Conservation (phyloP, 139 green algal species). For the Tetratostichococcus sp. region DNA sequence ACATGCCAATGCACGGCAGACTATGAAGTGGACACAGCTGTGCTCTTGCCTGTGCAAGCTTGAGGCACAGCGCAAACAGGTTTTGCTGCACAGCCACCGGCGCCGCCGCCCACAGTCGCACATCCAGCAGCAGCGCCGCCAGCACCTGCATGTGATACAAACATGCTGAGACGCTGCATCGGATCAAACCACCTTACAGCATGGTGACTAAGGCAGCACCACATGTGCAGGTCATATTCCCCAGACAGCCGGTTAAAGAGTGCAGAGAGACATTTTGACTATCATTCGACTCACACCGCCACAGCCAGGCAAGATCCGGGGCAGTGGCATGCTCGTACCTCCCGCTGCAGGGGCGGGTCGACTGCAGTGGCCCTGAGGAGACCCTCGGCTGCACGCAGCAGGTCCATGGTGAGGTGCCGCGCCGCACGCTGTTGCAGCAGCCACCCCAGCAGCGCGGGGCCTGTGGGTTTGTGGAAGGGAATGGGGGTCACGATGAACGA, state of each 20-base stretch:
- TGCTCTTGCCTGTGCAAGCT: slow-evolving; percentile 16
- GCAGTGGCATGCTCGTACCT: neutral
- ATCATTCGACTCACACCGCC: too few species aligned
- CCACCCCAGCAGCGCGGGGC: slow-evolving; percentile 17
- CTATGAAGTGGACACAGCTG: too few species aligned
- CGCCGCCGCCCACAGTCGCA: slow-evolving; percentile 33
- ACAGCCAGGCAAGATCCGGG: too few species aligned
- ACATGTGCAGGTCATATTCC: too few species aligned
- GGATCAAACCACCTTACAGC: too few species aligned
- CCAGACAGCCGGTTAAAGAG: too few species aligned
- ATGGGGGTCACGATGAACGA: neutral
- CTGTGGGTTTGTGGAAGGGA: slow-evolving; percentile 3
- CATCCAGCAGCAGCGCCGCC: slow-evolving; percentile 33
- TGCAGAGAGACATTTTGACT: too few species aligned
- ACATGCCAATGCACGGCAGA: too few species aligned
- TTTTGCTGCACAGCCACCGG: slow-evolving; percentile 19
- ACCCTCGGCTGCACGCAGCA: slow-evolving; percentile 22
- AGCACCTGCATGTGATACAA: neutral
- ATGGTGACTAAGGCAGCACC: too few species aligned
- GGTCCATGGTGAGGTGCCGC: slow-evolving; percentile 10
- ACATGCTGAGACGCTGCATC: neutral
- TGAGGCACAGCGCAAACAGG: slow-evolving; percentile 12
- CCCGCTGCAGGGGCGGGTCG: neutral
- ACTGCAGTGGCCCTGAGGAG: slow-evolving; percentile 12
- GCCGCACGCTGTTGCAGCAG: slow-evolving; percentile 26